These are phyloP conservation scores for Curvularia spicifera DNA, from an alignment of 2,329 filamentous ascomycete genomes.

Conservation along the genomic window DNA sequence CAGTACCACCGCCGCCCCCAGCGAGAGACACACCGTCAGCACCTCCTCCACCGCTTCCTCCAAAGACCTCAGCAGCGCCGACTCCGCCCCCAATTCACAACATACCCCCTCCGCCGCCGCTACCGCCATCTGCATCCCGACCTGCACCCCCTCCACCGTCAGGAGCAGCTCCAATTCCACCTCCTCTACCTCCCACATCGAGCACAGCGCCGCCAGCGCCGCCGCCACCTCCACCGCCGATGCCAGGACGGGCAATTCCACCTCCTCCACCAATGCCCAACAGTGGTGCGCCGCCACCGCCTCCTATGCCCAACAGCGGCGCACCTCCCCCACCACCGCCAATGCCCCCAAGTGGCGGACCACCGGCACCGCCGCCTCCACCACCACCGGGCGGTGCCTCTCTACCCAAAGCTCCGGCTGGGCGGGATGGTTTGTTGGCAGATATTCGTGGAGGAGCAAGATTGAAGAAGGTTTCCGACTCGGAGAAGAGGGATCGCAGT, in stretches of 20 bases:
- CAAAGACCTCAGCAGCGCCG: constrained; percentile 50
- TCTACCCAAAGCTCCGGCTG: constrained; percentile 51
- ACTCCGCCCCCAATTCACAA: constrained; percentile 66
- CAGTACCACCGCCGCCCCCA: constrained; percentile 65
- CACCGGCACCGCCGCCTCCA: constrained; percentile 46
- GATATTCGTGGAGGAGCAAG: constrained; percentile 71
- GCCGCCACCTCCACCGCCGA: constrained; percentile 40
- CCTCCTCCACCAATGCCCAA: constrained; percentile 46
- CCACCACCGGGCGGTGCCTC: constrained; percentile 29
- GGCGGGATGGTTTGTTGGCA: constrained; percentile 68
- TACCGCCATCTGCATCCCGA: constrained; percentile 38
- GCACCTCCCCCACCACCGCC: constrained; percentile 56
- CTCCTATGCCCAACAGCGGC: constrained; percentile 36
- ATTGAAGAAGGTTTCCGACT: constrained; percentile 77
- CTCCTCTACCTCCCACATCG: constrained; percentile 36
- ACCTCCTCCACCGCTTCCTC: constrained; percentile 48
- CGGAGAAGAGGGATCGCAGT: constrained; percentile 75
- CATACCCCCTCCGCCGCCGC: constrained; percentile 35
- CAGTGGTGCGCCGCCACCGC: constrained; percentile 43
- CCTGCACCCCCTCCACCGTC: constrained; percentile 37
- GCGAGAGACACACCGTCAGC: constrained; percentile 51
- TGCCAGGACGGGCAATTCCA: constrained; percentile 25
- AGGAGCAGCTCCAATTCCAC: constrained; percentile 37
- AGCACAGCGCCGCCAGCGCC: constrained; percentile 32
- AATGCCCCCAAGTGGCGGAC: constrained; percentile 36